Base-by-base conservation (phyloP, 805 yeast species). In the Monosporozyma servazzii region DNA sequence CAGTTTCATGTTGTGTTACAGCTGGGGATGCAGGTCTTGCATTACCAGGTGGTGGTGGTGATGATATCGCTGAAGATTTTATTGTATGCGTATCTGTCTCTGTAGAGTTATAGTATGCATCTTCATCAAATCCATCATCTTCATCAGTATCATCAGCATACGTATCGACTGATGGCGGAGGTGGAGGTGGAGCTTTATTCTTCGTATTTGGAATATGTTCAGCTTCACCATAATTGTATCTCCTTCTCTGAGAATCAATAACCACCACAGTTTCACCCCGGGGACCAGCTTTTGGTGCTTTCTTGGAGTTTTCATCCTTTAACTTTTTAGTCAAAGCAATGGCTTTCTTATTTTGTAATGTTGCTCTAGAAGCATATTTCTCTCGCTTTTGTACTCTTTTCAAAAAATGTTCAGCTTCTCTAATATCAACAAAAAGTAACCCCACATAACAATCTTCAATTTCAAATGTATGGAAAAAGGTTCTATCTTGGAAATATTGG, bases 401-500 rank as follows among this genome's bases (percentile, higher is more conserved):
- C 66, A 72, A 75, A 71, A 93, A 89, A 61, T 85, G 91, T 3
- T 86, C 72, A 0, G 98, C 98, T 59, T 93, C 99, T 49, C 72
- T 75, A 51, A 86, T 80, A 69, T 91, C 96, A 58, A 89, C 96
- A 66, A 93, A 93, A 48, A 93, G 69, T 21, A 93, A 73, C 0
- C 98, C 99, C 10, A 82, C 89, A 49, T 75, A 76, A 64, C 96
- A 90, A 21, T 87, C 95, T 59, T 93, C 98, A 45, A 88, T 73
- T 71, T 93, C 99, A 70, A 93, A 93, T 6, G 95, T 76, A 66
- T 93, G 98, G 75, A 93, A 93, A 69, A 88, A 93, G 40, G 95
- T 82, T 31, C 99, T 78, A 67, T 93, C 99, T 68, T 93, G 98
- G 63, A 86, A 80, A 69, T 93, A 93, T 59, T 84, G 83, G 67